Base-by-base conservation (phyloP, 306 rosid genomes). In the Clitoria ternatea region DNA sequence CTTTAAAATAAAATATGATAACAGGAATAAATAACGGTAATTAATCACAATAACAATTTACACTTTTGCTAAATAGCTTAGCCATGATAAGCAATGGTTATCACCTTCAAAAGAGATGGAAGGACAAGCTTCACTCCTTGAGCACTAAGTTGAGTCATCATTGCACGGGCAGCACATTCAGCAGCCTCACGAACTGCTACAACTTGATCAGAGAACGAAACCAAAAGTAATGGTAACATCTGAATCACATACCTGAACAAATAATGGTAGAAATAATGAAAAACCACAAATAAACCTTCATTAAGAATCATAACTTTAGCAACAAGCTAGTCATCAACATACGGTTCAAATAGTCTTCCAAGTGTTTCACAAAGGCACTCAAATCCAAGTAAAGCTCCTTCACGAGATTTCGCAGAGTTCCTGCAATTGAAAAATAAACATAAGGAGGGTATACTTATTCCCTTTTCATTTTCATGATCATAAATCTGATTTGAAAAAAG, bases 91-190 rank as follows among this genome's bases (percentile, higher is more conserved):
- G 68, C 44, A 67, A 76, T 45, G 36, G 19, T 26, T 49, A 80
- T 66, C 76, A 94, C 98, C 96, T 94, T 90, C 69, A 94, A 75
- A 79, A 94, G 94, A 74, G 98, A 90, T 40, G 98, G 98, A 68
- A 94, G 97, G 70, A 94, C 98, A 86, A 94, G 97, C 86, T 94
- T 94, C 80, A 94, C 98, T 61, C 98, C 98, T 69, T 90, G 96
- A 63, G 95, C 96, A 66, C 81, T 90, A 82, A 94, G 98, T 69
- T 89, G 96, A 47, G 98, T 84, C 98, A 94, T 94, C 98, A 90
- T 94, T 78, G 98, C 94, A 48, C 98, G 98, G 54, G 98, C 98
- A 22, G 98, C 97, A 78, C 97, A 60, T 81, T 94, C 98, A 49
- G 97, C 92, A 80, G 91, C 97, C 19, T 94, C 98, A 66, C 98